These are phyloP conservation scores for Trichocladium uniseriatum DNA, from an alignment of 495 filamentous ascomycete genomes.

Conservation along the genomic window DNA sequence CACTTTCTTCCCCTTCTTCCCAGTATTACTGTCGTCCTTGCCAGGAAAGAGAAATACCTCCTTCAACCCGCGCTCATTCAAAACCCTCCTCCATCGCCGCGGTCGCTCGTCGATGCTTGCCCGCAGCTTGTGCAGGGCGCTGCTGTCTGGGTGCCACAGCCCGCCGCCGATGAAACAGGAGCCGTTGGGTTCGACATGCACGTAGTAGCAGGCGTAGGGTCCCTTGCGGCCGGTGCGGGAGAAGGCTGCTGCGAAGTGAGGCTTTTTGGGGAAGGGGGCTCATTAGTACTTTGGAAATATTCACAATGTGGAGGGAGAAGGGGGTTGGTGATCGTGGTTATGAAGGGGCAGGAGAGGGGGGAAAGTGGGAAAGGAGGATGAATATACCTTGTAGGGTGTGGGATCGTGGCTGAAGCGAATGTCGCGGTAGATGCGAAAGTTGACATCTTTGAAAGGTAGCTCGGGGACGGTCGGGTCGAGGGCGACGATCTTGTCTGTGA, in stretches of 20 bases:
- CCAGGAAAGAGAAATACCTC: too few relatives aligned
- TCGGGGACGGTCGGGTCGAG: constrained; percentile 73
- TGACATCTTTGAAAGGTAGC: constrained; percentile 71
- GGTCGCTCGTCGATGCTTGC: constrained; percentile 63
- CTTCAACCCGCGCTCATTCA: constrained; percentile 31
- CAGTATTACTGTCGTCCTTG: not conserved
- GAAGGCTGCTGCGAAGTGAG: constrained; percentile 77
- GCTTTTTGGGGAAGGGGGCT: constrained; percentile 29
- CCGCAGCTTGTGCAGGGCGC: constrained; percentile 53
- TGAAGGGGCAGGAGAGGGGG: constrained; percentile 35
- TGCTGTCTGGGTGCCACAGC: constrained; percentile 63
- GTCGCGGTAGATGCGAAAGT: constrained; percentile 81
- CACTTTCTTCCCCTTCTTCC: constrained; percentile 19
- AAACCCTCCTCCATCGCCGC: constrained; percentile 52
- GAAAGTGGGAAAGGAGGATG: constrained; percentile 1
- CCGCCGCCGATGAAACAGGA: constrained; percentile 56
- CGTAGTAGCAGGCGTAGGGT: constrained; percentile 76
- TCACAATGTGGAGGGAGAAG: not conserved
- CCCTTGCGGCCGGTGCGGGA: constrained; percentile 79
- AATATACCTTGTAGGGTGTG: constrained; percentile 72
- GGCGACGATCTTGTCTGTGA: constrained; percentile 60
- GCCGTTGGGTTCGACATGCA: constrained; percentile 34
- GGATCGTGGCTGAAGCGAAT: constrained; percentile 68
- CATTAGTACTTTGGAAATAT: too few relatives aligned
- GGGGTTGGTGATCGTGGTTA: constrained; percentile 18